Conservation (phyloP, 768 basidiomycete species). For the Pleurotus tuoliensis region DNA sequence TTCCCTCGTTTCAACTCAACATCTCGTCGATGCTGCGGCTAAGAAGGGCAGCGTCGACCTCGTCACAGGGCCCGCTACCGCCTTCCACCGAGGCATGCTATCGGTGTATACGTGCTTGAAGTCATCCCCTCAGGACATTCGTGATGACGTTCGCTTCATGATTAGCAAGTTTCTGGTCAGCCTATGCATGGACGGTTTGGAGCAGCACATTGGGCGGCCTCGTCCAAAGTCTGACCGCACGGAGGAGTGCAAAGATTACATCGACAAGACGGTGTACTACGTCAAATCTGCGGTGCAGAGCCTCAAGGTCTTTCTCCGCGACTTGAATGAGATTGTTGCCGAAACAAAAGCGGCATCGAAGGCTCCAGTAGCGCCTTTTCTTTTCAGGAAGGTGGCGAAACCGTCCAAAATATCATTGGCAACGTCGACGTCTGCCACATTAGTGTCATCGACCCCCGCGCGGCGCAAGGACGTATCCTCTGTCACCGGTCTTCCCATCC, state of each 20-base stretch:
- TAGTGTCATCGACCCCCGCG: neutral
- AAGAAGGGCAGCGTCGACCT: neutral
- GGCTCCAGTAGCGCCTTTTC: neutral
- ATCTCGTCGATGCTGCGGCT: neutral
- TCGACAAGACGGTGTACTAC: neutral
- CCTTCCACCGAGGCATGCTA: neutral
- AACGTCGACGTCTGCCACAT: too few relatives aligned
- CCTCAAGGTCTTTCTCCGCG: neutral
- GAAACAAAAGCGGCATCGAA: neutral
- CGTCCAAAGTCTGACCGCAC: neutral
- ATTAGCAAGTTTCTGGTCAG: neutral
- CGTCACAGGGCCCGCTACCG: neutral
- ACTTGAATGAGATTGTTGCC: neutral
- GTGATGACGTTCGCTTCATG: neutral
- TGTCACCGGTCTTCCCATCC: neutral
- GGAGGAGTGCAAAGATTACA: neutral
- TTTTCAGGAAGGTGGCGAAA: neutral
- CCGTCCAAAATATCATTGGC: neutral
- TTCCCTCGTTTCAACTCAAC: neutral
- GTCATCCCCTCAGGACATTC: neutral
- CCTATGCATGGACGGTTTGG: neutral
- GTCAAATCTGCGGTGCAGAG: neutral
- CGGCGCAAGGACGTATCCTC: neutral
- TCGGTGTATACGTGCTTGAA: neutral
- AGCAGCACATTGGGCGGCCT: neutral